Evolutionary conservation across 78 protist species (phyloP), one percentile per base, ranked within the genome.

Genomic region (Dictyostelium citrinum): DNA sequence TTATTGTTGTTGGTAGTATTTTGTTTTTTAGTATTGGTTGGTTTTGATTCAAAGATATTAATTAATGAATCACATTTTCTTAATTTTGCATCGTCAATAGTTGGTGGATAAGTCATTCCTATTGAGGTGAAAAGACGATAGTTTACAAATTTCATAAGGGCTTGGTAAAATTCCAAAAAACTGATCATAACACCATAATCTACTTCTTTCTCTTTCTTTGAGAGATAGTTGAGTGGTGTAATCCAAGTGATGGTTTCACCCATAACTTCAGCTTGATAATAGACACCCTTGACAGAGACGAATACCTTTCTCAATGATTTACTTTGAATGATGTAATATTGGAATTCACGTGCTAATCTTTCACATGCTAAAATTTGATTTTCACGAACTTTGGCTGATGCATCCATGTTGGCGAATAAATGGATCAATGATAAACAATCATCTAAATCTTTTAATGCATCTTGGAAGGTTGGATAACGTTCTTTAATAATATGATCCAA

Each of bases 231-330:
- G 97, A 98, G 83, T 8, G 99, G 99, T 29, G 82, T 97, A 8
- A 98, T 22, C 99, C 99, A 99, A 16, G 98, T 97, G 86, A 99
- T 58, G 14, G 90, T 33, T 49, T 79, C 90, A 6, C 99, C 99
- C 76, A 49, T 17, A 61, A 99, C 82, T 8, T 92, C 90, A 2
- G 98, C 99, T 84, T 97, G 98, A 60, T 95, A 98, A 96, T 98
- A 98, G 90, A 96, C 70, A 51, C 99, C 99, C 91, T 98, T 98
- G 96, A 98, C 95, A 27, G 99, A 97, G 35, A 98, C 70, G 93
- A 99, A 99, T 14, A 83, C 97, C 80, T 97, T 96, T 39, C 81
- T 61, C 46, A 98, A 91, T 1, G 94, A 11, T 16, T 82, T 60
- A 20, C 96, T 9, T 43, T 7, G 4, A 9, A 71, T 35, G 51